Base-by-base conservation (phyloP, 441 rosid species). In the Rhodomyrtus psidioides region DNA sequence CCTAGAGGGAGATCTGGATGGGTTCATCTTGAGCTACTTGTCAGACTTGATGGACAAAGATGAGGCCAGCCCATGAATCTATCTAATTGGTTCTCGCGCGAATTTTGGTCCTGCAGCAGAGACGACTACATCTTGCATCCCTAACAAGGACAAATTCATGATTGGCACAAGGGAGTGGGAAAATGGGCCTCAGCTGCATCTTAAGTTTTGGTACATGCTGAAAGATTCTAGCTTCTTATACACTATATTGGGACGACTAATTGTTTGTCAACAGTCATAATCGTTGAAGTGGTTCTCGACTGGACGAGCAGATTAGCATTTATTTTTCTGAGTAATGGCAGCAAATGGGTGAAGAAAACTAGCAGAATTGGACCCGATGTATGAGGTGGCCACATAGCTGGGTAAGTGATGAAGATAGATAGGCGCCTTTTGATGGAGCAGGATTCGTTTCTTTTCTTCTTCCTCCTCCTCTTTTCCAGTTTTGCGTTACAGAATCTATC, bases 1-100 rank as follows among this genome's bases (percentile, higher is more conserved):
- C 53, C 96, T 97, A n/a, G 97, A 94, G 84, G 99, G 99, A 88
- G 97, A 95, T 87, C 89, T 96, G n/a, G 98, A 96, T 86, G 96
- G 92, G 86, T 96, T 96, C 90, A 93, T 96, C 84, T 86, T 93
- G 91, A 93, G 98, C 93, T 95, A 93, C 88, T 91, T 96, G 86
- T 96, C 98, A 55, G 90, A 96, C 89, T 93, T 92, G 53, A 82
- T 94, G 83, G 99, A 96, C 87, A 90, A 92, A 88, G 93, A 89
- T 57, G 94, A 92, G 84, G 90, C 70, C 23, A 86, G 82, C 53
- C 84, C 4, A 16, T 88, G 83, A 88, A 81, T 55, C 59, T 23
- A 17, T 55, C 55, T 70, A 9, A 55, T 83, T 24, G 42, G 28
- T 42, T 54, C 15, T 24, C 2, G 24, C 39, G 4, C 3, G 17